A percentile compares a stretch with the other conserved stretches of the same genome.
Conservation (phyloP, 1,284 basidiomycete species). For the Inonotus hispidus region DNA sequence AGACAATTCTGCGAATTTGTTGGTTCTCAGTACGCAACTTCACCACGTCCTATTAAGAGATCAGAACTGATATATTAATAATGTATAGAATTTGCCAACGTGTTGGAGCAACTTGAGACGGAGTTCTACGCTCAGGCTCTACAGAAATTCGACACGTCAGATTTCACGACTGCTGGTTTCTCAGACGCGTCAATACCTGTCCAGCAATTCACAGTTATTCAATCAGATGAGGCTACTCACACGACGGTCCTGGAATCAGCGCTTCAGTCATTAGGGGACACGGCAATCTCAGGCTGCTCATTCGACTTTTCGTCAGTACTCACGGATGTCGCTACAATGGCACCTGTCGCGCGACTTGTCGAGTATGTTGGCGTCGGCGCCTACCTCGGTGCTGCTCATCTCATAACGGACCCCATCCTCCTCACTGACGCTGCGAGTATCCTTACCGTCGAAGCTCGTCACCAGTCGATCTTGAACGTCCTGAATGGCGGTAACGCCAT, state of each 20-base stretch:
- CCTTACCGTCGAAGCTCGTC: conserved; percentile 77
- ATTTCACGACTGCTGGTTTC: conserved; percentile 70
- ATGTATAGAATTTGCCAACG: conserved; percentile 64
- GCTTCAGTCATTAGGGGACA: conserved; percentile 48
- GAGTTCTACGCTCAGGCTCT: conserved; percentile 68
- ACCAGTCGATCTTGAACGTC: conserved; percentile 73
- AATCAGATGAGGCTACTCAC: conserved; percentile 61
- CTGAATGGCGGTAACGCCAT: conserved; percentile 56
- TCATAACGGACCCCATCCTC: conserved; percentile 58
- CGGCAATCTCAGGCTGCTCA: conserved; percentile 51
- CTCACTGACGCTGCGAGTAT: conserved; percentile 71
- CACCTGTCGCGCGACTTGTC: conserved; percentile 68
- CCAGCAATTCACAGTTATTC: conserved; percentile 57
- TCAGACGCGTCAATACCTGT: conserved; percentile 48
- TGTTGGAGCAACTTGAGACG: conserved; percentile 69
- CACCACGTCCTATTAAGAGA: background rate
- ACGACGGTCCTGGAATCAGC: conserved; percentile 44
- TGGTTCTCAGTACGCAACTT: conserved; percentile 54
- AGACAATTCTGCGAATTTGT: conserved; percentile 36
- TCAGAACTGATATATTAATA: conserved; percentile 5
- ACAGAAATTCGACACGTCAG: conserved; percentile 55
- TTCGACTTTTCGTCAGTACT: conserved; percentile 68
- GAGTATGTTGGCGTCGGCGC: conserved; percentile 76
- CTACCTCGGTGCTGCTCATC: conserved; percentile 72
- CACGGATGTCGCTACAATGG: conserved; percentile 66